Evolutionary conservation across 2,329 filamentous ascomycete genomes (phyloP), one percentile per base, ranked within the genome.

Genomic region (Sarocladium oryzae): DNA sequence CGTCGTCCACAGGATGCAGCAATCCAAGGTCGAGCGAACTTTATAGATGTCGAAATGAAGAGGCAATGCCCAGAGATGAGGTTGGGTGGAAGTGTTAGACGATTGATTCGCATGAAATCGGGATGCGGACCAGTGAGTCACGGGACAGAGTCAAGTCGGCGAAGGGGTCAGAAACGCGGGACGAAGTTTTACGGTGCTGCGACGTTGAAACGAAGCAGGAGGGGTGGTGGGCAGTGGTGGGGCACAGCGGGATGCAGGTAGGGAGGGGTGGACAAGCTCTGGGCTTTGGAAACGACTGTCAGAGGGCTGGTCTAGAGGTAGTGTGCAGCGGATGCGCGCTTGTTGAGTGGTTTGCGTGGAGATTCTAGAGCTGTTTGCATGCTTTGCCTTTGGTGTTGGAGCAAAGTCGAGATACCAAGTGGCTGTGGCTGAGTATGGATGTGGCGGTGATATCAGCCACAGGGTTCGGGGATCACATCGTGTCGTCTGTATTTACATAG

Each of bases 71-170:
- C 46, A 28, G 46, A 49, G 18, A 24, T 18, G 20, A 49, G 24
- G 24, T 28, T 7, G n/a, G 33, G 26, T 37, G 30, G 10, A 3
- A 49, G 7, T 32, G n/a, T 30, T n/a, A 49, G 30, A 20, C 46
- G 46, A 49, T 26, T 49, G 46, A 49, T 24, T 49, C 46, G 46
- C 46, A 49, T 49, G 33, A 36, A 49, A 36, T 23, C 46, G 46
- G 33, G 26, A 37, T 26, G 45, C 21, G 21, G 21, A 26, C 40
- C 23, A 45, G 30, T 49, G 46, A 49, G 46, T 49, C 46, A 49
- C 46, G 46, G 46, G 41, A 30, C 6, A 30, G 18, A 40, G 36
- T 9, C 21, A 37, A 37, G 15, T 37, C 30, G 46, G 30, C 30
- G 46, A 20, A 37, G 26, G 30, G 23, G 5, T n/a, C 20, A 28